phyloP scores from a whole-genome alignment of 208 protist genomes.

The Crithidia thermophila region DNA sequence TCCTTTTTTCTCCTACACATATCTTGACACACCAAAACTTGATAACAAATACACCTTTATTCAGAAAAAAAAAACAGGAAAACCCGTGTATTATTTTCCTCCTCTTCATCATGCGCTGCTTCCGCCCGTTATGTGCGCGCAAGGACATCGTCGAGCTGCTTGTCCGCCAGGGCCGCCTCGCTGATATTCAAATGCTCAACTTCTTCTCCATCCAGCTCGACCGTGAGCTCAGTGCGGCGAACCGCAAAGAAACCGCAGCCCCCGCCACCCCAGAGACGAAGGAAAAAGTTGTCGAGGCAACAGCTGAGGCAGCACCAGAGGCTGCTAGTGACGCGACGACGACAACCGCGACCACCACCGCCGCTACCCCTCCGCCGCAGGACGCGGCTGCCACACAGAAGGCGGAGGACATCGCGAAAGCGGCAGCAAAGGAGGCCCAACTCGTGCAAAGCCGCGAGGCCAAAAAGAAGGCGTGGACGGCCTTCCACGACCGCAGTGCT shows the following conservation, averaged over 20 bases:
- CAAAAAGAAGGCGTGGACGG: constrained; percentile 20
- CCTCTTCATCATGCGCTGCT: constrained; percentile 24
- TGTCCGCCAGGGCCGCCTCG: constrained; percentile 57
- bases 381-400: constrained; percentile 7
- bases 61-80: not conserved
- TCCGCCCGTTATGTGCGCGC: constrained; percentile 31
- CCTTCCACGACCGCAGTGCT: constrained; percentile 24
- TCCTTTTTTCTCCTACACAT: not conserved
- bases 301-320: not conserved
- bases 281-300: not conserved
- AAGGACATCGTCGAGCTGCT: constrained; percentile 69
- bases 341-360: not conserved
- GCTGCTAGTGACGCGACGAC: not conserved
- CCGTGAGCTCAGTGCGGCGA: constrained; percentile 13
- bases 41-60: not conserved
- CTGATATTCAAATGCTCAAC: constrained; percentile 69
- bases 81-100: not conserved
- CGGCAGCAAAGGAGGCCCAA: constrained; percentile 6
- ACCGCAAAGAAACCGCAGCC: constrained; percentile 2
- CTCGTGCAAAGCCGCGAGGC: constrained; percentile 12
- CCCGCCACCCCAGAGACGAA: too few relatives aligned
- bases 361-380: not conserved
- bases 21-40: not conserved
- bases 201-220: constrained; percentile 59
- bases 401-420: not conserved